phyloP scores from a whole-genome alignment of 768 basidiomycete genomes.

The Amanita fuliginea region DNA sequence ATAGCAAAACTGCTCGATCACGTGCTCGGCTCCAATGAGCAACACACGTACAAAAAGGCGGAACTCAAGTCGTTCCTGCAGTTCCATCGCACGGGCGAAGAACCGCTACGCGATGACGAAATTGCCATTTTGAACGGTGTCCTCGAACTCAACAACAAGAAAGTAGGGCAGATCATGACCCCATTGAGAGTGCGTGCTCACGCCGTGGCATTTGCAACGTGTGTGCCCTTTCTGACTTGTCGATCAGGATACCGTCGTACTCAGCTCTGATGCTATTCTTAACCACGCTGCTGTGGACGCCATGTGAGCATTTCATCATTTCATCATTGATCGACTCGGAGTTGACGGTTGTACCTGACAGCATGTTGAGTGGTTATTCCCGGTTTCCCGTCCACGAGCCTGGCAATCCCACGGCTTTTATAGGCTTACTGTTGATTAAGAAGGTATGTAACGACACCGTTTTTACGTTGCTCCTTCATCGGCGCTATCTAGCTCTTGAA shows the following conservation, averaged over 20 bases:
- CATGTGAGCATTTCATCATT: constrained; percentile 33
- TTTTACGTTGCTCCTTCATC: background rate
- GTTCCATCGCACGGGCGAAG: constrained; percentile 69
- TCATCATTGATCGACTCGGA: background rate
- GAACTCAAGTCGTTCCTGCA: constrained; percentile 71
- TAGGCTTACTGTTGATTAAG: constrained; percentile 78
- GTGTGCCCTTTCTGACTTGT: background rate
- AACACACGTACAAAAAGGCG: constrained; percentile 73
- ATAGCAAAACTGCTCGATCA: constrained; percentile 75
- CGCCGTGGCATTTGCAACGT: constrained; percentile 21
- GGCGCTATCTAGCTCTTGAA: constrained; percentile 50
- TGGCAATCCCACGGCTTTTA: constrained; percentile 55
- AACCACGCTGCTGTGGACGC: constrained; percentile 71
- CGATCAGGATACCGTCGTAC: constrained; percentile 66
- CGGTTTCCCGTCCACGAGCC: constrained; percentile 83
- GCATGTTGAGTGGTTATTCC: constrained; percentile 76
- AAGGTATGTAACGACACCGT: constrained; percentile 31
- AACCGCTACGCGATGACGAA: constrained; percentile 72
- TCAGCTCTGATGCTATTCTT: constrained; percentile 67
- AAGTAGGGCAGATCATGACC: constrained; percentile 74
- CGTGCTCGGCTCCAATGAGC: constrained; percentile 66
- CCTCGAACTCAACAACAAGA: constrained; percentile 66
- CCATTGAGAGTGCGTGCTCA: constrained; percentile 44
- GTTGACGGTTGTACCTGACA: constrained; percentile 13
- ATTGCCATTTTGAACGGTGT: constrained; percentile 76